phyloP scores from a whole-genome alignment of 805 yeast genomes.

The Blastobotrys chiropterorum region DNA sequence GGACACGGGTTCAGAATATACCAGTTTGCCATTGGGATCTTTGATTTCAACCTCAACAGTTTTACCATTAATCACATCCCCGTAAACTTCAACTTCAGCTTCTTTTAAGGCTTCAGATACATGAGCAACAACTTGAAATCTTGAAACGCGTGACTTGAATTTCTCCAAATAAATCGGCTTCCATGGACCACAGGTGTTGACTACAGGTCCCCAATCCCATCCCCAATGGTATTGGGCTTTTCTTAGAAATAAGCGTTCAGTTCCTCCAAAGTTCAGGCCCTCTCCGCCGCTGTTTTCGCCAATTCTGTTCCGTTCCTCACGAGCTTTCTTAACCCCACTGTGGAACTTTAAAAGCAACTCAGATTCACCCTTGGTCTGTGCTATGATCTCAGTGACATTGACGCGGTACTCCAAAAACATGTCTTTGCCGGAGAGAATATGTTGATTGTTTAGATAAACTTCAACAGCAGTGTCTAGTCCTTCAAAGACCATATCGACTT shows the following conservation, averaged over 20 bases:
- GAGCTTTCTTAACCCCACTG: conserved; percentile 10
- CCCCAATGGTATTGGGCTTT: conserved; percentile 51
- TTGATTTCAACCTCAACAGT: conserved; percentile 2
- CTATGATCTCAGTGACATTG: conserved; percentile 1
- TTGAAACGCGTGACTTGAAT: conserved; percentile 19
- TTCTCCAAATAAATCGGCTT: conserved; percentile 32
- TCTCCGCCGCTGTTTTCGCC: conserved; percentile 1
- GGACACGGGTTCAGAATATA: neutral
- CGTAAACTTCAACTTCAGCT: neutral
- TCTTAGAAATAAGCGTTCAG: conserved; percentile 38
- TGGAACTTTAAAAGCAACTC: conserved; percentile 12
- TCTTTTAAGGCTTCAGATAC: neutral
- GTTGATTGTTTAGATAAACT: conserved; percentile 9
- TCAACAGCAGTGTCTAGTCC: conserved; percentile 19
- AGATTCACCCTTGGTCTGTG: neutral
- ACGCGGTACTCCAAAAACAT: conserved; percentile 5
- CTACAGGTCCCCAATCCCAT: conserved; percentile 50
- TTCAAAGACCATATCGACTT: conserved; percentile 14
- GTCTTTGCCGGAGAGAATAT: conserved; percentile 2
- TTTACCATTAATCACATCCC: too few species aligned
- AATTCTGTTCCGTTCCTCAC: conserved; percentile 8
- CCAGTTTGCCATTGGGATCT: neutral
- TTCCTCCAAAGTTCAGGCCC: conserved; percentile 34
- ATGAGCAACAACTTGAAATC: conserved; percentile 13
- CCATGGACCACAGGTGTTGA: conserved; percentile 42